These are phyloP conservation scores for Colletotrichum lentis DNA, from an alignment of 2,329 filamentous ascomycete species.

Conservation along the genomic window DNA sequence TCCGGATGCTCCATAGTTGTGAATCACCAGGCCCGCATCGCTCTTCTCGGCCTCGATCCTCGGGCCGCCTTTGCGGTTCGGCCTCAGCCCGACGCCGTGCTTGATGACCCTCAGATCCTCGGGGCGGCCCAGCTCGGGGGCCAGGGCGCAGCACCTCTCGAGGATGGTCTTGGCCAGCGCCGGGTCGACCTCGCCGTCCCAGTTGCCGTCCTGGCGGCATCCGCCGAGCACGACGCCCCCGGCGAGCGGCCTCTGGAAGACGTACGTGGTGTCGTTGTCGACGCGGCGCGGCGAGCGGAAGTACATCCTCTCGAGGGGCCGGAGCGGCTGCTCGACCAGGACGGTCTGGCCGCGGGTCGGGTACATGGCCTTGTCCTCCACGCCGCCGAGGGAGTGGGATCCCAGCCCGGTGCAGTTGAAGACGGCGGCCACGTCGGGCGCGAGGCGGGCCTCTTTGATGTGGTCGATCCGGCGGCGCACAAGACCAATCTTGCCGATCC, in stretches of 20 bases:
- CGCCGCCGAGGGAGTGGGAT: constrained; percentile 79
- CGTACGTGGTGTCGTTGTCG: constrained; percentile 53
- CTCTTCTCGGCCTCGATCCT: constrained; percentile 45
- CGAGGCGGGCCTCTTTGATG: constrained; percentile 70
- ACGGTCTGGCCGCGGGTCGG: constrained; percentile 78
- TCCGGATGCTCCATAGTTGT: constrained; percentile 44
- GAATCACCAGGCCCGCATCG: constrained; percentile 40
- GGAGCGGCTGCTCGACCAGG: constrained; percentile 50
- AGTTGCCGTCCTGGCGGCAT: constrained; percentile 46
- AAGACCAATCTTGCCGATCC: constrained; percentile 74
- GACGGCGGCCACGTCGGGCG: constrained; percentile 67
- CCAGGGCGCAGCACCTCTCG: constrained; percentile 46
- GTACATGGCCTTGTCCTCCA: constrained; percentile 75
- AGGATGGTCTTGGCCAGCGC: constrained; percentile 47
- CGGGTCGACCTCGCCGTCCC: constrained; percentile 44
- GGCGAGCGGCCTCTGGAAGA: constrained; percentile 52
- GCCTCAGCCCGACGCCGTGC: constrained; percentile 48
- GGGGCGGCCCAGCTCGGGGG: constrained; percentile 46
- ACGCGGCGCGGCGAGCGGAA: constrained; percentile 53
- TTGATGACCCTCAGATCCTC: constrained; percentile 47
- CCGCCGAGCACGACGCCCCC: constrained; percentile 49
- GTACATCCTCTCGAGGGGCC: constrained; percentile 49
- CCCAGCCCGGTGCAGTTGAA: constrained; percentile 87
- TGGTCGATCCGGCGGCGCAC: constrained; percentile 72
- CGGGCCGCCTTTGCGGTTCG: constrained; percentile 43